Percentiles rank a stretch among this genome's conserved stretches.
Evolutionary conservation across 1,284 basidiomycete species (phyloP).

Genomic region (Leccinum pachyderme): DNA sequence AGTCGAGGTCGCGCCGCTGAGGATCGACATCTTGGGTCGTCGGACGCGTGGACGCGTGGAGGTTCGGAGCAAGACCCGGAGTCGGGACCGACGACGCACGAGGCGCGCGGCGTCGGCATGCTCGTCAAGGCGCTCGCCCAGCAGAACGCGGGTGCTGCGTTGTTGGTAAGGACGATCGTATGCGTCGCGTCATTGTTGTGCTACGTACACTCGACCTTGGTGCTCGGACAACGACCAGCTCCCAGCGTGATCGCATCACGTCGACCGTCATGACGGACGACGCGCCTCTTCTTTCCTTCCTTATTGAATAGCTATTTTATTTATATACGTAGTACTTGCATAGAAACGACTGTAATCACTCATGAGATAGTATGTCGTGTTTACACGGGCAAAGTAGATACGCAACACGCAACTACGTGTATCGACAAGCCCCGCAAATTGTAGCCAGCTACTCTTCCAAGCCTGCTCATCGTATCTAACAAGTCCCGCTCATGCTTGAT

Average conservation of each 20-base stretch:
- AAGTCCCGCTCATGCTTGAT: conserved; percentile 1
- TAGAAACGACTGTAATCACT: background rate
- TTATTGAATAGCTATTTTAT: background rate
- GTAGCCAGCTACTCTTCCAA: conserved; percentile 32
- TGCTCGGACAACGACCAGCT: background rate
- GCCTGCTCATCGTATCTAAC: conserved; percentile 18
- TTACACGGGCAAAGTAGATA: background rate
- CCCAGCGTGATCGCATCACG: background rate
- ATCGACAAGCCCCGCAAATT: conserved; percentile 16
- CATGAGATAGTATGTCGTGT: background rate
- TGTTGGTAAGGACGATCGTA: conserved; percentile 10
- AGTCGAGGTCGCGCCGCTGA: background rate
- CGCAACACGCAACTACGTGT: conserved; percentile 1
- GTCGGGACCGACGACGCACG: conserved; percentile 5
- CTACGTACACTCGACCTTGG: conserved; percentile 7
- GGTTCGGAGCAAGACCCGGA: background rate
- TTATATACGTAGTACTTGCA: background rate
- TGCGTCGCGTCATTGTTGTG: conserved; percentile 3
- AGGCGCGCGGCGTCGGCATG: conserved; percentile 15
- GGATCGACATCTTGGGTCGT: background rate
- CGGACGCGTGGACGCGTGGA: background rate
- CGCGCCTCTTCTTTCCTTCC: background rate
- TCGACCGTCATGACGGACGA: background rate
- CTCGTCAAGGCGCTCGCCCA: conserved; percentile 21
- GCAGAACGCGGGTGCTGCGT: conserved; percentile 9